phyloP scores from a whole-genome alignment of 75 land plant genomes.

The Pinus taeda region DNA sequence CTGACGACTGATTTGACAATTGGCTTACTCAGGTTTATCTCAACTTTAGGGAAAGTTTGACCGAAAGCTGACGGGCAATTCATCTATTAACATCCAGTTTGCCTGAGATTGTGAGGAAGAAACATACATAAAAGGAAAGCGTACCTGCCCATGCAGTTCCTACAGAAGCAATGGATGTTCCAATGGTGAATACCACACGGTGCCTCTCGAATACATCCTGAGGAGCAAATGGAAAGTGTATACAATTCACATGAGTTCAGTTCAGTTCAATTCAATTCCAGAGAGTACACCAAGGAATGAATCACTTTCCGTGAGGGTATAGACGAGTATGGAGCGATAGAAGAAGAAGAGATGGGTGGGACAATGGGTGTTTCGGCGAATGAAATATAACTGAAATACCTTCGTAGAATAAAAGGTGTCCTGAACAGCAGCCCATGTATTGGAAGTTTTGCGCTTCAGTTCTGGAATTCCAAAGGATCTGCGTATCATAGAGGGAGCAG shows the following conservation, averaged over 20 bases:
- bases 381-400: constrained; percentile 20
- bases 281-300: neutral
- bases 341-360: neutral
- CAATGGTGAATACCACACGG: constrained; percentile 72
- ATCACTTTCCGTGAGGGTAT: neutral
- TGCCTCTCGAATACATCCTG: constrained; percentile 86
- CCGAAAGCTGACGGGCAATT: too few species aligned
- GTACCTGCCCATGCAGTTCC: constrained; percentile 84
- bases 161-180: constrained; percentile 82
- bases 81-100: too few species aligned
- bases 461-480: constrained; percentile 14
- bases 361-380: neutral
- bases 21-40: too few species aligned
- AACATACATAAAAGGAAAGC: too few species aligned
- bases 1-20: too few species aligned
- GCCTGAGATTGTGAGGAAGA: too few species aligned
- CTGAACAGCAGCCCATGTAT: constrained; percentile 51
- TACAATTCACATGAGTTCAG: neutral
- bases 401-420: constrained; percentile 60
- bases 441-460: constrained; percentile 38
- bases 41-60: too few species aligned
- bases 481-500: neutral
- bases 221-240: neutral
- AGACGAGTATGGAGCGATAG: neutral
- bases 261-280: neutral